A percentile compares a stretch with the other conserved stretches of the same genome.
These are phyloP conservation scores for Plectosphaerella sp. DNA, from an alignment of 2,329 filamentous ascomycete species.

Conservation along the genomic window DNA sequence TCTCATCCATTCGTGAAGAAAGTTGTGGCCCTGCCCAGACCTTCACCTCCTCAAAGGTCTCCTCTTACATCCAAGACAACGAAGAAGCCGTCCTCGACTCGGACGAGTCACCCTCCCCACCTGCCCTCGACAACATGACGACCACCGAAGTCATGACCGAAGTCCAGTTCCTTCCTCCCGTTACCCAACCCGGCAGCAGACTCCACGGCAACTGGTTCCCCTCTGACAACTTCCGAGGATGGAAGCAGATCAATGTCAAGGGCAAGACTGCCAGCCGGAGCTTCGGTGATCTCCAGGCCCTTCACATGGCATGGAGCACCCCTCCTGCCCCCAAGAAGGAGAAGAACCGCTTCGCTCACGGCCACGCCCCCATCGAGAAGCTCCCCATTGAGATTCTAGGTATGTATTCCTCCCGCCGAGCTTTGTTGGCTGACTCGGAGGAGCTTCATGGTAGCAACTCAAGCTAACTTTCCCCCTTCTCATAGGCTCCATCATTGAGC, in stretches of 20 bases:
- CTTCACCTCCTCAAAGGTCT: slow-evolving; percentile 60
- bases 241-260: slow-evolving; percentile 58
- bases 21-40: slow-evolving; percentile 56
- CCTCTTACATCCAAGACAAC: slow-evolving; percentile 46
- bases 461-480: neutral
- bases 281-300: slow-evolving; percentile 53
- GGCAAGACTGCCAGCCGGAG: slow-evolving; percentile 58
- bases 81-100: slow-evolving; percentile 48
- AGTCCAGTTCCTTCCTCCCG: slow-evolving; percentile 44
- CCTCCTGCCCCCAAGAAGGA: slow-evolving; percentile 22
- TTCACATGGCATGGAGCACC: slow-evolving; percentile 51
- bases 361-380: slow-evolving; percentile 57
- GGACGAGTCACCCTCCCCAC: slow-evolving; percentile 35
- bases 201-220: slow-evolving; percentile 57
- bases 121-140: slow-evolving; percentile 19
- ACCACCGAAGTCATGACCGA: slow-evolving; percentile 22
- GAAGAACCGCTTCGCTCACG: slow-evolving; percentile 33
- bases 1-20: slow-evolving; percentile 59
- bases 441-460: too few relatives aligned
- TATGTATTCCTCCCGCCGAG: slow-evolving; percentile 36
- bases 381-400: slow-evolving; percentile 68
- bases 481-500: slow-evolving; percentile 67
- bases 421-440: slow-evolving; percentile 7
- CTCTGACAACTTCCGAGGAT: slow-evolving; percentile 54
- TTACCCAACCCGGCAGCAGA: slow-evolving; percentile 51